These are phyloP conservation scores for Trichoderma atrobrunneum DNA, from an alignment of 2,329 filamentous ascomycete species.

Conservation along the genomic window DNA sequence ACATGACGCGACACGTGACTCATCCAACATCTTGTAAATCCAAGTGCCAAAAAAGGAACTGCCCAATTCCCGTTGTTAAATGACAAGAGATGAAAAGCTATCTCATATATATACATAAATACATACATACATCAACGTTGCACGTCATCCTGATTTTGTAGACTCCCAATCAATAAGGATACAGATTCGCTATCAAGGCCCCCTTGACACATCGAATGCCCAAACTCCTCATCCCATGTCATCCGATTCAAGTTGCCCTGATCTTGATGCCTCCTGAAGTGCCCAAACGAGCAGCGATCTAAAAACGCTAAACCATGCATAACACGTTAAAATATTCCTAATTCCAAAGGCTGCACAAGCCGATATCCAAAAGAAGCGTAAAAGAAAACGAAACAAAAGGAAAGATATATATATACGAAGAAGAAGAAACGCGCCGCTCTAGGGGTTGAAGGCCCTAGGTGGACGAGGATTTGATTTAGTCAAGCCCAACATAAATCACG, in stretches of 20 bases:
- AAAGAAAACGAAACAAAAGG: not conserved
- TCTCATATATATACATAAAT: slow-evolving; percentile 3
- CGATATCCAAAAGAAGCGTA: not conserved
- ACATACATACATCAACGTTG: not conserved
- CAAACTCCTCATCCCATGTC: slow-evolving; percentile 9
- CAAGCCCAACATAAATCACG: slow-evolving; percentile 33
- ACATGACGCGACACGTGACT: not conserved
- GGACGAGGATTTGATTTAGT: slow-evolving; percentile 24
- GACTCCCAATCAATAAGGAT: slow-evolving; percentile 4
- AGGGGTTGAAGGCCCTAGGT: not conserved
- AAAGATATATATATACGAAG: not conserved
- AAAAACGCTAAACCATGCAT: slow-evolving; percentile 23
- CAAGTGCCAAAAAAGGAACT: not conserved
- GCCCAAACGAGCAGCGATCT: slow-evolving; percentile 18
- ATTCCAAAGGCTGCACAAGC: not conserved
- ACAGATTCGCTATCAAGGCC: slow-evolving; percentile 8
- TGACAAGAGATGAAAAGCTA: not conserved
- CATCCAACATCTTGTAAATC: not conserved
- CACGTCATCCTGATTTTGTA: not conserved
- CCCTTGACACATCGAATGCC: slow-evolving; percentile 11
- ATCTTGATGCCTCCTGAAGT: slow-evolving; percentile 21
- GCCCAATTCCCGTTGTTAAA: not conserved
- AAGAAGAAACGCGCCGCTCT: not conserved
- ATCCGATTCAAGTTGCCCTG: slow-evolving; percentile 22
- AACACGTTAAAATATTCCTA: slow-evolving; percentile 10